phyloP scores from a whole-genome alignment of 2,329 filamentous ascomycete species.

The Didymella pinodella region DNA sequence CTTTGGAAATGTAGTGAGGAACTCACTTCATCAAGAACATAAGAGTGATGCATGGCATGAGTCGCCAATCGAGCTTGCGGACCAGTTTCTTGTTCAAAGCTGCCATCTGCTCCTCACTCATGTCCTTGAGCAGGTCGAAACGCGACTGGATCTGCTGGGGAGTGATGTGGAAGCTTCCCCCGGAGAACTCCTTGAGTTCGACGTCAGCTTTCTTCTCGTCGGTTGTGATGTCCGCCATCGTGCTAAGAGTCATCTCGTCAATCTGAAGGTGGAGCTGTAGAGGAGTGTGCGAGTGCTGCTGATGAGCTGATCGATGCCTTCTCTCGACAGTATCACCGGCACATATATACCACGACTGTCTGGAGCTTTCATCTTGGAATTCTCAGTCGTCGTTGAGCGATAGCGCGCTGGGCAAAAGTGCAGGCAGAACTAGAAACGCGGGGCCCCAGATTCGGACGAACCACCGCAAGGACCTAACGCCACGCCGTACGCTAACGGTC shows the following conservation, averaged over 20 bases:
- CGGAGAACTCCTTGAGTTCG: conserved; percentile 29
- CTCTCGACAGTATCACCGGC: neutral
- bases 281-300: neutral
- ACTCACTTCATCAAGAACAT: conserved; percentile 46
- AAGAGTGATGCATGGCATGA: conserved; percentile 41
- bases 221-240: conserved; percentile 24
- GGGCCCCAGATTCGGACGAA: conserved; percentile 30
- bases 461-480: conserved; percentile 14
- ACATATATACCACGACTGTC: conserved; percentile 15
- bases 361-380: conserved; percentile 1
- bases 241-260: neutral
- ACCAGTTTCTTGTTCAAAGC: conserved; percentile 34
- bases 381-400: conserved; percentile 5
- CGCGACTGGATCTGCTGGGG: conserved; percentile 40
- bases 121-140: conserved; percentile 35
- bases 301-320: conserved; percentile 1
- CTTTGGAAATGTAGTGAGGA: neutral
- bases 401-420: conserved; percentile 10
- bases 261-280: neutral
- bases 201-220: conserved; percentile 26
- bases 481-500: conserved; percentile 15
- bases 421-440: conserved; percentile 23
- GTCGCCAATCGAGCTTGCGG: conserved; percentile 38
- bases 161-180: conserved; percentile 27
- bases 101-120: conserved; percentile 38